Conservation (phyloP, 2,329 filamentous ascomycete genomes). For the Colletotrichum sp. region DNA sequence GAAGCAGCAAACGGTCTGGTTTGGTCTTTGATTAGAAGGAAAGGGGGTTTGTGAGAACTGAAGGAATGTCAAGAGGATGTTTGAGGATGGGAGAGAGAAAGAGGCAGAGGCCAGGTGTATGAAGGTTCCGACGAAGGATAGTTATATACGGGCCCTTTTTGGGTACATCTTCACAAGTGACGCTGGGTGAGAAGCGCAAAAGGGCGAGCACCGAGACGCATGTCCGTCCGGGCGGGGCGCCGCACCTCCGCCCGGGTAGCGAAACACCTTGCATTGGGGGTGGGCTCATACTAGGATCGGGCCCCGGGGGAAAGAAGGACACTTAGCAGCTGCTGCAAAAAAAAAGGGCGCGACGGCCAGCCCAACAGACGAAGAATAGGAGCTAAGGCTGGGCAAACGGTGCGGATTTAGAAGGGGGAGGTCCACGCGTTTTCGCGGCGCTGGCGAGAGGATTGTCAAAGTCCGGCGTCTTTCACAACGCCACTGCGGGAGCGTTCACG, state of each 20-base stretch:
- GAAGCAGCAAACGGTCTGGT: background rate
- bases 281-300: slow-evolving; percentile 12
- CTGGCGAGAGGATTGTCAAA: background rate
- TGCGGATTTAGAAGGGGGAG: background rate
- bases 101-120: fast-evolving
- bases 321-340: background rate
- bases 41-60: background rate
- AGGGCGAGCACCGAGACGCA: slow-evolving; percentile 10
- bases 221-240: slow-evolving; percentile 11
- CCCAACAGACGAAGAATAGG: background rate
- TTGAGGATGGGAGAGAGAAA: background rate
- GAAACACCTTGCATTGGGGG: slow-evolving; percentile 15
- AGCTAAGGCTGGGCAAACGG: background rate
- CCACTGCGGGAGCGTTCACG: background rate
- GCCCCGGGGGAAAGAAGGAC: background rate
- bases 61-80: background rate
- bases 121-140: background rate
- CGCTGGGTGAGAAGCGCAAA: background rate
- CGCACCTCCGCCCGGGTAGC: slow-evolving; percentile 18
- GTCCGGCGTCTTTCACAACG: slow-evolving; percentile 11
- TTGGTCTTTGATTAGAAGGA: background rate
- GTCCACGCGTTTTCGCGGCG: slow-evolving; percentile 6
- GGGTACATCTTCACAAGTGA: background rate
- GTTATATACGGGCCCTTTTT: slow-evolving; percentile 7
- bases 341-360: background rate